These are phyloP conservation scores for Xylariaceae sp. DNA, from an alignment of 2,329 filamentous ascomycete species.

Conservation along the genomic window DNA sequence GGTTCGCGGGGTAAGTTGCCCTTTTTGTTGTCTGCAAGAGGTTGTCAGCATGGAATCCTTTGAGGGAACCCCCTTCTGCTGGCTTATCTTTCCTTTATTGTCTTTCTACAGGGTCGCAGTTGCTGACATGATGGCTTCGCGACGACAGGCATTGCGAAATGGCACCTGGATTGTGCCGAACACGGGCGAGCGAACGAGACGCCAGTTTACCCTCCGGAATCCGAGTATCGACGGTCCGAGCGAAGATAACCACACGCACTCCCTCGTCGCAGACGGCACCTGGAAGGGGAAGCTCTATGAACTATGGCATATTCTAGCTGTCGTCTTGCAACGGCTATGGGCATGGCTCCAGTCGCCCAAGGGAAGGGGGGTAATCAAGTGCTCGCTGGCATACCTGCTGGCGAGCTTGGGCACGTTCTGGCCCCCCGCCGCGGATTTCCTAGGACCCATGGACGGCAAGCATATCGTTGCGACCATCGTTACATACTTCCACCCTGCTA, in stretches of 20 bases:
- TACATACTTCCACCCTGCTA: conserved; percentile 89
- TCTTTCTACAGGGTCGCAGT: background rate
- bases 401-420: conserved; percentile 85
- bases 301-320: conserved; percentile 35
- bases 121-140: conserved; percentile 47
- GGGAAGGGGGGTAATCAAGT: conserved; percentile 80
- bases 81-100: background rate
- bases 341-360: conserved; percentile 64
- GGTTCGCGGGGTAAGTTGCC: conserved; percentile 25
- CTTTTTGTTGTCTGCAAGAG: background rate
- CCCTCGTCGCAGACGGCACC: conserved; percentile 34
- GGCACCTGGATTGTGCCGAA: conserved; percentile 81
- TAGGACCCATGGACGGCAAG: conserved; percentile 84
- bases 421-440: conserved; percentile 61
- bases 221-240: conserved; percentile 36
- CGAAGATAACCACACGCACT: conserved; percentile 31
- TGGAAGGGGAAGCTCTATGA: conserved; percentile 34
- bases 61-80: background rate
- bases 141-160: conserved; percentile 65
- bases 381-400: conserved; percentile 80
- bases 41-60: background rate
- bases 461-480: conserved; percentile 91
- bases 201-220: conserved; percentile 68
- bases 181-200: conserved; percentile 78
- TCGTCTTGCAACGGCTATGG: conserved; percentile 41